A percentile compares a stretch with the other conserved stretches of the same genome.
Conservation (phyloP, 495 filamentous ascomycete genomes). For the Tuber umbilicatum region DNA sequence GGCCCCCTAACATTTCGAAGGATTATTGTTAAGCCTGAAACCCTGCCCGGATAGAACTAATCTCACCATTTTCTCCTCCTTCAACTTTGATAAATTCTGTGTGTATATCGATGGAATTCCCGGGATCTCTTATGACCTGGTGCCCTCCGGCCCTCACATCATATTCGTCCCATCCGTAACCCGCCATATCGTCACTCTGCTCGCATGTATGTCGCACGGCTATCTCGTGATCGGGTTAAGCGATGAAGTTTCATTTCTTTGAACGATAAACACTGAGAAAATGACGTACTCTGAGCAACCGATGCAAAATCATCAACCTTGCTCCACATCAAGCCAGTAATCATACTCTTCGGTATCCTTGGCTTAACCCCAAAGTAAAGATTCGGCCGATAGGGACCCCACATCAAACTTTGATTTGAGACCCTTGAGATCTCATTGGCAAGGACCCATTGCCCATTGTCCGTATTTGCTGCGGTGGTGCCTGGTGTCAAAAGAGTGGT, state of each 20-base stretch:
- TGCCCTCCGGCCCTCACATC: conserved; percentile 78
- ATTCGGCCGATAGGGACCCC: conserved; percentile 93
- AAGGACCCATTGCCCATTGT: conserved; percentile 33
- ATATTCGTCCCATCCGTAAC: conserved; percentile 97
- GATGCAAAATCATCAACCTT: conserved; percentile 73
- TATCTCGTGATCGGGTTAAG: conserved; percentile 41
- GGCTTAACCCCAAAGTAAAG: conserved; percentile 92
- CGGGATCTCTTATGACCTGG: conserved; percentile 81
- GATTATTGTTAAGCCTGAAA: background rate
- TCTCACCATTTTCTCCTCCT: conserved; percentile 66
- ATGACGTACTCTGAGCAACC: conserved; percentile 8
- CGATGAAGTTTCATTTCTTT: conserved; percentile 26
- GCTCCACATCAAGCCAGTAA: conserved; percentile 81
- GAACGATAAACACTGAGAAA: conserved; percentile 1
- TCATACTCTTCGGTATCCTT: conserved; percentile 75
- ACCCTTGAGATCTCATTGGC: conserved; percentile 49
- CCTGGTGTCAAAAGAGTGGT: conserved; percentile 16
- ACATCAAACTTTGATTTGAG: conserved; percentile 81
- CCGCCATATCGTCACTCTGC: conserved; percentile 86
- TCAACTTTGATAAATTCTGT: conserved; percentile 92
- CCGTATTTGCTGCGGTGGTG: conserved; percentile 24
- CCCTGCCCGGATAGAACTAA: background rate
- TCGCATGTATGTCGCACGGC: conserved; percentile 92
- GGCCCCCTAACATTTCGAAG: conserved; percentile 49
- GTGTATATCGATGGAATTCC: conserved; percentile 79